A percentile compares a stretch with the other conserved stretches of the same genome.
These are phyloP conservation scores for Colletotrichum acutatum DNA, from an alignment of 2,329 filamentous ascomycete species.

Conservation along the genomic window DNA sequence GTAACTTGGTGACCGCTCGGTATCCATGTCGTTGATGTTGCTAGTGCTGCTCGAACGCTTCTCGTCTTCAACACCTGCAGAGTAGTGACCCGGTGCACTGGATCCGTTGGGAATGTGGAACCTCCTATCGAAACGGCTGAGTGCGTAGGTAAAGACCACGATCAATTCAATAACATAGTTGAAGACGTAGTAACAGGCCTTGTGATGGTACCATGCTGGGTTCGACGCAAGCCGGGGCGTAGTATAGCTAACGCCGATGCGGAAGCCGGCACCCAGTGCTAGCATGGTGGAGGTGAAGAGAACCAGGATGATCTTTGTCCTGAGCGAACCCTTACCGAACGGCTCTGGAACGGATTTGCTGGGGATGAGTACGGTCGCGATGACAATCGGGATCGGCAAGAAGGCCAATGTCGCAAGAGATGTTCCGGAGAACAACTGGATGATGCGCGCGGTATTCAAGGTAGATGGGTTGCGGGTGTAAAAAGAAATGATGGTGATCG, in stretches of 20 bases:
- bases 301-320: not conserved
- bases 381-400: not conserved
- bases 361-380: not conserved
- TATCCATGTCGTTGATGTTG: not conserved
- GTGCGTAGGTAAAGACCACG: not conserved
- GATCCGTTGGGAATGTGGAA: not conserved
- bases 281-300: not conserved
- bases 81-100: not conserved
- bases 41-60: not conserved
- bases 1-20: not conserved
- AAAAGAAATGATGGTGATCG: not conserved
- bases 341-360: not conserved
- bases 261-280: not conserved
- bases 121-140: not conserved
- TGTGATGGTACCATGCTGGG: not conserved
- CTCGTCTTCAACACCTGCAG: not conserved
- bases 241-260: not conserved
- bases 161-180: not conserved
- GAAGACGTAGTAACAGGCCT: not conserved
- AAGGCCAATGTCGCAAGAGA: not conserved
- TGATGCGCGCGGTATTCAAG: not conserved
- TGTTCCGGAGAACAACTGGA: not conserved
- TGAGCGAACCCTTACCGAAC: not conserved
- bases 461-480: not conserved
- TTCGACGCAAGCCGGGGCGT: not conserved